A percentile compares a stretch with the other conserved stretches of the same genome.
Evolutionary conservation across 2,329 filamentous ascomycete species (phyloP).

Genomic region (Stemphylium vesicarium): DNA sequence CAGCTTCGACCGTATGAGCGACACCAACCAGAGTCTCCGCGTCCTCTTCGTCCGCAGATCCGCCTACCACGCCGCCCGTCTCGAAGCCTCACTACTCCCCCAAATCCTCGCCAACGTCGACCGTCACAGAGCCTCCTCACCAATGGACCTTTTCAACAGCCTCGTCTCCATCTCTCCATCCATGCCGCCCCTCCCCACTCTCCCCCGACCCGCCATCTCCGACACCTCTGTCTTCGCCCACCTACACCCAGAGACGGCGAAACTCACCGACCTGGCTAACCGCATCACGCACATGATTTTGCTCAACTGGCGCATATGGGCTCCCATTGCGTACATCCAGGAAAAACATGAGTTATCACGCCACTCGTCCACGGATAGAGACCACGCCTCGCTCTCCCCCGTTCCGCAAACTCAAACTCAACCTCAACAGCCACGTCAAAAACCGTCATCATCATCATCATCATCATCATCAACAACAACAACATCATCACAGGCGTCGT

Average conservation of each 20-base stretch:
- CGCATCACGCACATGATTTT: conserved; percentile 82
- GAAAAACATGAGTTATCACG: conserved; percentile 27
- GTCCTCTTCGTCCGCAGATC: conserved; percentile 41
- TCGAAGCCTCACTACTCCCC: conserved; percentile 34
- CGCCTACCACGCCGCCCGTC: conserved; percentile 40
- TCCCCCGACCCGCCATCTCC: conserved; percentile 28
- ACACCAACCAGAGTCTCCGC: conserved; percentile 46
- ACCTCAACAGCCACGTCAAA: not conserved
- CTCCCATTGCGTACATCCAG: conserved; percentile 69
- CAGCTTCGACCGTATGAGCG: conserved; percentile 44
- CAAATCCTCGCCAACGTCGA: conserved; percentile 36
- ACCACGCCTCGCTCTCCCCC: not conserved
- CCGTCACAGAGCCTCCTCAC: conserved; percentile 46
- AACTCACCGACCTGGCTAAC: conserved; percentile 71
- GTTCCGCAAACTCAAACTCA: not conserved
- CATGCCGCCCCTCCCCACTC: conserved; percentile 10
- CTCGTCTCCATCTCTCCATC: conserved; percentile 40
- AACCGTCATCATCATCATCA: not conserved
- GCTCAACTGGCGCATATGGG: conserved; percentile 91
- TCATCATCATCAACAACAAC: too few species aligned
- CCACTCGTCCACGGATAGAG: not conserved
- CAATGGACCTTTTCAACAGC: conserved; percentile 54
- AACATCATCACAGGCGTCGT: too few species aligned
- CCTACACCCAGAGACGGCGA: conserved; percentile 29
- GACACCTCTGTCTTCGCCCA: conserved; percentile 29